phyloP scores from a whole-genome alignment of 495 filamentous ascomycete species.

The Podospora fimiseda region DNA sequence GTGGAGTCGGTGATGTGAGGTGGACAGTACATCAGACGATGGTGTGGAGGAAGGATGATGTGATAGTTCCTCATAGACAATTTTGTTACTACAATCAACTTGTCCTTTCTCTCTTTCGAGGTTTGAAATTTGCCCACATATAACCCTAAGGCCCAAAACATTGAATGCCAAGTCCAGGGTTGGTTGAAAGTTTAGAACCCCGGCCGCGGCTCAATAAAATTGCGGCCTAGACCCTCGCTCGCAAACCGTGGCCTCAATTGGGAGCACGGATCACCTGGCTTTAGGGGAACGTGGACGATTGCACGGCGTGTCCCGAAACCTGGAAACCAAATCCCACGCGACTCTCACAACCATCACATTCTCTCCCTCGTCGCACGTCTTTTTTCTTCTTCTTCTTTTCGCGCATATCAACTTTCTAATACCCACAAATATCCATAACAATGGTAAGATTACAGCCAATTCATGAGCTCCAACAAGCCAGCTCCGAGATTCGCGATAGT shows the following conservation, averaged over 20 bases:
- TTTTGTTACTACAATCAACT: no score
- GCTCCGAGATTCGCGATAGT: neutral
- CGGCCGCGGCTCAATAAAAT: conserved; percentile 18
- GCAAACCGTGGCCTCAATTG: conserved; percentile 35
- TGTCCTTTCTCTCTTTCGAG: no score
- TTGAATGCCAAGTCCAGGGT: conserved; percentile 1
- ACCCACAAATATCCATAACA: neutral
- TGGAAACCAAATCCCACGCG: conserved; percentile 11
- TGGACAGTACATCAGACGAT: no score
- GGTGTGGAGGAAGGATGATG: no score
- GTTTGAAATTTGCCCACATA: no score
- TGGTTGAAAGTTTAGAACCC: neutral
- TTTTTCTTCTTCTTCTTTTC: neutral
- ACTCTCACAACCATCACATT: conserved; percentile 12
- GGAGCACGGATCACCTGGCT: conserved; percentile 23
- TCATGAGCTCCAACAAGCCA: neutral
- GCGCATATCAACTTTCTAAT: neutral
- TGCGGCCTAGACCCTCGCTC: conserved; percentile 10
- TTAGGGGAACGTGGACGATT: conserved; percentile 18
- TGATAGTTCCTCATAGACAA: no score
- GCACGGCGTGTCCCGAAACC: neutral
- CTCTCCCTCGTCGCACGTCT: neutral
- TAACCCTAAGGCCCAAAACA: neutral
- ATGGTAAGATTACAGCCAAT: neutral
- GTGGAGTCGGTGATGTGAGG: no score